Evolutionary conservation across 257 asterid genomes (phyloP), one percentile per base, ranked within the genome.

Genomic region (Plantago major): DNA sequence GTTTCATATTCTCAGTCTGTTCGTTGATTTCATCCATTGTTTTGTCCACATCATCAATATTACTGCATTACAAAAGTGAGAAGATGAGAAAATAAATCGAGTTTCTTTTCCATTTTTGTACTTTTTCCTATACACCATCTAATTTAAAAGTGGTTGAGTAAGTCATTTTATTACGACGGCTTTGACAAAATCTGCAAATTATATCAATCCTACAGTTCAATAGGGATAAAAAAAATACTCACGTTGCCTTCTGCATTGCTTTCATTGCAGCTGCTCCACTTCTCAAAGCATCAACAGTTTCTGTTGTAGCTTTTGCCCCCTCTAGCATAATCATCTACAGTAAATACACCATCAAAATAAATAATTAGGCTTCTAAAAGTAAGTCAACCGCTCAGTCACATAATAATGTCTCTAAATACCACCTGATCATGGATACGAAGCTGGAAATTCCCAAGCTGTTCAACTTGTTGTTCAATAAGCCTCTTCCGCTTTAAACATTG

Each of bases 1-100:
- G 78, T 68, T 87, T 87, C 95, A 87, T 87, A 50, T 82, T 87
- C 68, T 87, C 95, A 11, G 93, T 86, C 81, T 86, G 95, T 80
- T 86, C 95, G 33, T 84, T 86, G 78, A 86, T 86, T 69, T 86
- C 95, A 69, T 86, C 95, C 95, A 86, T 86, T n/a, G 95, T 86
- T 76, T 86, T 86, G 87, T 86, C 95, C 52, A 86, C 95, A 19
- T 84, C 95, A 49, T 84, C 93, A 69, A 86, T 84, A 64, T 86
- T 87, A 49, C 95, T 87, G 67, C 54, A 74, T 50, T 22, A 54
- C 14, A 51, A 49, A 63, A 70, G 49, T 42, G 3, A 45, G 22
- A 51, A 58, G 5, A 71, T 58, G 67, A 69, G 73, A 46, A 72
- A 50, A 52, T 30, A 64, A 38, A 46, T 18, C 8, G 17, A 53